Evolutionary conservation across 495 filamentous ascomycete species (phyloP).

Genomic region (Aspergillus bertholletiae): DNA sequence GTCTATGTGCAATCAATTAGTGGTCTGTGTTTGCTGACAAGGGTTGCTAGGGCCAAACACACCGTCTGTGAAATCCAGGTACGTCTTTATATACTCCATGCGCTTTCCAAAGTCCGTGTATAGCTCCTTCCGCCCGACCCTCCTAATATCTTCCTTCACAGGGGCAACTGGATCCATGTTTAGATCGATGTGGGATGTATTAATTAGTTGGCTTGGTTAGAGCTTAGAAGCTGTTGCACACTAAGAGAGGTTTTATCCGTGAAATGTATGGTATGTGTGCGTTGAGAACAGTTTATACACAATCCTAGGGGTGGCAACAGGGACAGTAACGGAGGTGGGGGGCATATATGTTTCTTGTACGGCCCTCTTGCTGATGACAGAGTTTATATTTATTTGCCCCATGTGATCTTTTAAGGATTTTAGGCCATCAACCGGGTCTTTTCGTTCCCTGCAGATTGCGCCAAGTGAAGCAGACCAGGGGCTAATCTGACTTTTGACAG

Average conservation of each 20-base stretch:
- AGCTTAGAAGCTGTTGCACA: too few relatives aligned
- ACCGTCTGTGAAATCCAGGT: slow-evolving; percentile 59
- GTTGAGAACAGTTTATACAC: background rate
- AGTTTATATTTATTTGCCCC: background rate
- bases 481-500: background rate
- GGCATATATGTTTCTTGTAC: background rate
- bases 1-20: slow-evolving; percentile 27
- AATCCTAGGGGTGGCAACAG: background rate
- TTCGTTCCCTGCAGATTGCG: background rate
- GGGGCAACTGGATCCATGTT: background rate
- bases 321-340: background rate
- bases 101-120: slow-evolving; percentile 56
- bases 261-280: background rate
- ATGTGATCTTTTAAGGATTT: background rate
- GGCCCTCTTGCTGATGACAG: background rate
- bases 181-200: background rate
- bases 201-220: background rate
- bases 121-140: slow-evolving; percentile 55
- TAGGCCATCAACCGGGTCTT: background rate
- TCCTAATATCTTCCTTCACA: slow-evolving; percentile 12
- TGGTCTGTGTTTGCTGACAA: background rate
- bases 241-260: background rate
- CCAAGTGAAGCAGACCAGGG: background rate
- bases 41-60: slow-evolving; percentile 14
- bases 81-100: slow-evolving; percentile 57